Evolutionary conservation across 1,284 basidiomycete genomes (phyloP).

Genomic region (Coniferiporia weirii): DNA sequence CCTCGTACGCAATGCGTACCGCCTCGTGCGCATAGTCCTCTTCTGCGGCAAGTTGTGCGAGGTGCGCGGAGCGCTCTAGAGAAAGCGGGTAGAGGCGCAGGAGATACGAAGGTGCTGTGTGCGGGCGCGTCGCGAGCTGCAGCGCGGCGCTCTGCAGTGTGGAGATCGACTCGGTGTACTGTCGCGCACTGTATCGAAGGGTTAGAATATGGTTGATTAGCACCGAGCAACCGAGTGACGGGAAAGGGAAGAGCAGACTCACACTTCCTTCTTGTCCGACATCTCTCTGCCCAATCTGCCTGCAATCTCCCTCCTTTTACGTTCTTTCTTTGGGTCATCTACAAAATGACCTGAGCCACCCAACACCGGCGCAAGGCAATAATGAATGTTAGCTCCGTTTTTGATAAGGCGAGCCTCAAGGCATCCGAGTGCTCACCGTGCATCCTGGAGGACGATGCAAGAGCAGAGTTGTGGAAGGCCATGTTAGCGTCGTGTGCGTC

Average conservation of each 20-base stretch:
- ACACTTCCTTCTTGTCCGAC: constrained; percentile 69
- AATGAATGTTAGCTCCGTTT: background rate
- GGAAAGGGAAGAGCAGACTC: constrained; percentile 28
- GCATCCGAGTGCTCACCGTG: constrained; percentile 7
- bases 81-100: constrained; percentile 66
- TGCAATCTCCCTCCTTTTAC: constrained; percentile 60
- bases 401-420: background rate
- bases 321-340: constrained; percentile 49
- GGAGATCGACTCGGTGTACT: constrained; percentile 50
- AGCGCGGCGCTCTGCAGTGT: constrained; percentile 49
- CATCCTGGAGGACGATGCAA: constrained; percentile 14
- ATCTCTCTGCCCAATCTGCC: constrained; percentile 66
- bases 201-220: background rate
- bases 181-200: constrained; percentile 36
- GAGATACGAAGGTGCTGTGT: constrained; percentile 56
- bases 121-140: constrained; percentile 62
- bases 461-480: constrained; percentile 15
- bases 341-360: constrained; percentile 15
- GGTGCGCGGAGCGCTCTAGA: constrained; percentile 66
- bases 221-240: background rate
- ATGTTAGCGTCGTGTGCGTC: constrained; percentile 18
- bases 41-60: constrained; percentile 57
- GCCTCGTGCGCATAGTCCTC: constrained; percentile 59
- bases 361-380: background rate
- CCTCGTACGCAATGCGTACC: constrained; percentile 65